Evolutionary conservation across 2,329 filamentous ascomycete species (phyloP), one percentile per base, ranked within the genome.

Genomic region (Cytospora piceicola): DNA sequence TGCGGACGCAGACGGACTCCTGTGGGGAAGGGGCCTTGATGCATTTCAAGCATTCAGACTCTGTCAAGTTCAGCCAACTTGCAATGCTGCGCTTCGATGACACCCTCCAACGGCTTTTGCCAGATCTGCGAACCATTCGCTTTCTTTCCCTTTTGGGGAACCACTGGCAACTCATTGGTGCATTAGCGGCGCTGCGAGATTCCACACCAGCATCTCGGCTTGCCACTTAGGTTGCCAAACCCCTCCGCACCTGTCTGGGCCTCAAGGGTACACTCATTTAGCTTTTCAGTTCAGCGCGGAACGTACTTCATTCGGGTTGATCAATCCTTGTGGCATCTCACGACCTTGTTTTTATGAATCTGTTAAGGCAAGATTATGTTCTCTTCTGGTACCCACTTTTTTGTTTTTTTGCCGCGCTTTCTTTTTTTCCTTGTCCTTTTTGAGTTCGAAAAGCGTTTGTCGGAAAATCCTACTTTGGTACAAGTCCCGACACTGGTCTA

Each of bases 111-210:
- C 61, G n/a, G 53, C 61, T 55, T 51, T 29, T 36, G 36, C 51
- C 53, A 29, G 49, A 62, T 57, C 60, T 63, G 53, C 53, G 34
- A 67, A 61, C 62, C 51, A 65, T 49, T 49, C 53, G 15, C 29
- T 29, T 65, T 57, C 61, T 58, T 46, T 55, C 42, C 30, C 14
- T 32, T 49, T 51, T 27, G 53, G 56, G 56, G 39, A 67, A 61
- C 61, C 34, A 54, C 34, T 64, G 58, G 57, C 58, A 65, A 22
- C 22, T 55, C 53, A 27, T 56, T 17, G 52, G 52, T 65, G 65
- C 65, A 67, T 64, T 67, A 67, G 65, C 54, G 52, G 57, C 32
- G 32, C 62, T 61, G 54, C 65, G 61, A 51, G 53, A 27, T 42
- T 65, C 51, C 58, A 61, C 65, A 65, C 65, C 65, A 61, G 34